Conservation (phyloP, 176 grass and related monocot genomes). For the Oryza brachyantha region DNA sequence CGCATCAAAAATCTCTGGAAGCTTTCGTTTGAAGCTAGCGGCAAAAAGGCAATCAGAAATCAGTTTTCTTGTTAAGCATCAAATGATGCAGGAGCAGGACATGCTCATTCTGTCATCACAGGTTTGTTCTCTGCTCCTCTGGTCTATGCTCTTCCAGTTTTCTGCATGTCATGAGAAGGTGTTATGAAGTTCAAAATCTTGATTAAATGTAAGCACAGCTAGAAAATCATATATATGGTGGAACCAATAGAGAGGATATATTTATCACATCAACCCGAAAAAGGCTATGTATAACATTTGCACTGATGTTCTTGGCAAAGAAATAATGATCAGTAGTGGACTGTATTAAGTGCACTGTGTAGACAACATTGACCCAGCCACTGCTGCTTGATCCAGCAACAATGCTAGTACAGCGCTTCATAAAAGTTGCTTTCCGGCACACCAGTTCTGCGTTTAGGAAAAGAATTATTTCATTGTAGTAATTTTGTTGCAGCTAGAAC, state of each 20-base stretch:
- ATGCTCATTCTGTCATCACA: constrained; percentile 70
- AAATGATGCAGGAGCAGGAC: neutral
- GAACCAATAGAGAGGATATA: too few species aligned
- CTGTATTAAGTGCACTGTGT: neutral
- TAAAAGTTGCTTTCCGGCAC: neutral
- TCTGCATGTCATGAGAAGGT: too few species aligned
- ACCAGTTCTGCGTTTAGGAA: neutral
- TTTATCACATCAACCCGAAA: neutral
- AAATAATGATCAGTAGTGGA: neutral
- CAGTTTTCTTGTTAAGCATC: neutral
- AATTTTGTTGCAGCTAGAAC: neutral
- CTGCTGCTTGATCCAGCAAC: too few species aligned
- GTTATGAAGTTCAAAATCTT: too few species aligned
- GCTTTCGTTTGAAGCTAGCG: constrained; percentile 3
- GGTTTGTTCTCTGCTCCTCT: constrained; percentile 83
- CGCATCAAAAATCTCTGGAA: neutral
- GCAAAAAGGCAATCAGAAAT: neutral
- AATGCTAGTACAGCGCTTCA: neutral
- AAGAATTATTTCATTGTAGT: neutral
- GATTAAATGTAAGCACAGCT: too few species aligned
- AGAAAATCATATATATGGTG: too few species aligned
- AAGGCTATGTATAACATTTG: neutral
- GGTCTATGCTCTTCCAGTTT: constrained; percentile 43
- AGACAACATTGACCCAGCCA: neutral
- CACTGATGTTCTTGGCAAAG: neutral